These are phyloP conservation scores for Leccinellum rugosiceps DNA, from an alignment of 768 basidiomycete species.

Conservation along the genomic window DNA sequence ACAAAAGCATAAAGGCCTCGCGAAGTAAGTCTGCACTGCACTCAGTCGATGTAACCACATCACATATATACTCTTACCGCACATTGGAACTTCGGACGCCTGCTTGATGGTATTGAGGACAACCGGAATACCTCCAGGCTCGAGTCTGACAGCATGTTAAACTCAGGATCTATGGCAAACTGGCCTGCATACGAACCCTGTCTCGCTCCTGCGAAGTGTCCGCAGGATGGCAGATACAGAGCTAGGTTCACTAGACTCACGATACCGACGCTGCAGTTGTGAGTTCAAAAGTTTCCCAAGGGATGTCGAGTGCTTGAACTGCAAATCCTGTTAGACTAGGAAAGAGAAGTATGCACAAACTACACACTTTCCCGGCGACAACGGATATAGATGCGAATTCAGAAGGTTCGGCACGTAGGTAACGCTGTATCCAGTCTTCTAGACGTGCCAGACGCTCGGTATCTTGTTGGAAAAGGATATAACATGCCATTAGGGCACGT, in stretches of 20 bases:
- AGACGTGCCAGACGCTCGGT: constrained; percentile 44
- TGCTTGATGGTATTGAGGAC: constrained; percentile 27
- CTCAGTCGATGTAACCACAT: constrained; percentile 15
- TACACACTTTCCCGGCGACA: constrained; percentile 23
- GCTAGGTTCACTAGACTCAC: constrained; percentile 4
- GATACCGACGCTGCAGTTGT: constrained; percentile 14
- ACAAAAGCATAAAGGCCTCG: constrained; percentile 34
- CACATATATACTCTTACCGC: constrained; percentile 21
- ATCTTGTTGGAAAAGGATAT: constrained; percentile 47
- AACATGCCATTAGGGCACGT: constrained; percentile 58
- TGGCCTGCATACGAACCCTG: constrained; percentile 17
- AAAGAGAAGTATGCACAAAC: neutral
- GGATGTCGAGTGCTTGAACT: constrained; percentile 25
- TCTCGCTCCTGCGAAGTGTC: constrained; percentile 20
- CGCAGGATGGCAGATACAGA: constrained; percentile 18
- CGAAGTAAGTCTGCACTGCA: constrained; percentile 27
- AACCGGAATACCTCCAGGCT: constrained; percentile 14
- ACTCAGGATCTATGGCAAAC: neutral
- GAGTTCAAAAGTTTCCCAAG: constrained; percentile 23
- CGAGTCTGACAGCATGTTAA: constrained; percentile 21
- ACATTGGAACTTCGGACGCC: constrained; percentile 19
- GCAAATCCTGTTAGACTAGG: constrained; percentile 4
- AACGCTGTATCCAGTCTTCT: constrained; percentile 20
- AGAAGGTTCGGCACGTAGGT: constrained; percentile 10
- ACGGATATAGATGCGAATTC: constrained; percentile 8